Conservation (phyloP, 179 eudicot species). For the Camellia oleifera region DNA sequence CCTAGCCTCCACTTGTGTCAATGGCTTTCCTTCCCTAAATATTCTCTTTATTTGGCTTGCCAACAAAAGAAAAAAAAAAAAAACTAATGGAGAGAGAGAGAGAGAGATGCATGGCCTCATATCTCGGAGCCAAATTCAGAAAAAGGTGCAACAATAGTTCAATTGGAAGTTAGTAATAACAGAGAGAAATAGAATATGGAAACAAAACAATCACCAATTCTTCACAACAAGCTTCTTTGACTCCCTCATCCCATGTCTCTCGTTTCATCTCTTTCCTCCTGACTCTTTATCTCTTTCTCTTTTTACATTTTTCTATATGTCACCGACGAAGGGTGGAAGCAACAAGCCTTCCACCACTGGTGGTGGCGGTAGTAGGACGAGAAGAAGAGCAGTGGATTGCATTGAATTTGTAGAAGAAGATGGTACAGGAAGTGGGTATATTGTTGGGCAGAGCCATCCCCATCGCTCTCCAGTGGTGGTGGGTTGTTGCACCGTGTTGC, state of each 20-base stretch:
- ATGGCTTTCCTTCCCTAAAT: not conserved
- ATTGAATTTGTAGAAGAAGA: conserved; percentile 8
- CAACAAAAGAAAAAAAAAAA: not conserved
- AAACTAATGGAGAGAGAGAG: not conserved
- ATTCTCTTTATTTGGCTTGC: not conserved
- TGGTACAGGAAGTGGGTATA: not conserved
- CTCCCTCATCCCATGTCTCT: not conserved
- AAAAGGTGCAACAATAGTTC: not conserved
- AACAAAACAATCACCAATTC: not conserved
- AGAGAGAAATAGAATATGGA: not conserved
- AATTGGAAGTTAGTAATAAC: not conserved
- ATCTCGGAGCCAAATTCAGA: conserved; percentile 5
- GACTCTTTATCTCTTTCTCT: not conserved
- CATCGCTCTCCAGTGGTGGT: conserved; percentile 2
- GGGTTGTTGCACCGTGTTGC: not conserved
- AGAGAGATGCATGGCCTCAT: conserved; percentile 1
- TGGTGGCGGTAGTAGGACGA: not conserved
- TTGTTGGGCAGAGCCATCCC: not conserved
- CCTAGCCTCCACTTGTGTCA: not conserved
- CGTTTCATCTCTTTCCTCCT: not conserved
- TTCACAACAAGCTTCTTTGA: not conserved
- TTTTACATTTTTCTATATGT: not conserved
- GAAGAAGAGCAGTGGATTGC: not conserved
- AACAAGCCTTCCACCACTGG: not conserved
- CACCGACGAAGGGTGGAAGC: not conserved